Conservation (phyloP, 345 rosid genomes). For the Corchorus olitorius region DNA sequence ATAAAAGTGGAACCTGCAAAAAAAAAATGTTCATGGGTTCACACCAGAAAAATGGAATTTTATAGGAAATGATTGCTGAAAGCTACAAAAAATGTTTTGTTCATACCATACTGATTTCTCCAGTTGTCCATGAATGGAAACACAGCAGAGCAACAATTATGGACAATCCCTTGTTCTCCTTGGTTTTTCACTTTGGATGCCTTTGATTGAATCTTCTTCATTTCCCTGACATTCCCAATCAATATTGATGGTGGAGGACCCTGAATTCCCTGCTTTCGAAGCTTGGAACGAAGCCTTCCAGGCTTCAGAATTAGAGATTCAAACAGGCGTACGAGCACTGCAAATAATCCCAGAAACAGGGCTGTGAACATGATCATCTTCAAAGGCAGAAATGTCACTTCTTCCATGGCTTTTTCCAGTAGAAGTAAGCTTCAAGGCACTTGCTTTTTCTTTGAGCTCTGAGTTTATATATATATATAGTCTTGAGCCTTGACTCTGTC, state of each 20-base stretch:
- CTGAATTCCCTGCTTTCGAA: constrained; percentile 13
- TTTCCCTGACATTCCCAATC: constrained; percentile 43
- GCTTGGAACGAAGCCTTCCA: constrained; percentile 24
- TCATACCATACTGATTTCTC: constrained; percentile 38
- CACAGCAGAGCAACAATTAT: constrained; percentile 28
- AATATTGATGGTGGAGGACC: constrained; percentile 41
- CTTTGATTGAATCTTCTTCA: constrained; percentile 18
- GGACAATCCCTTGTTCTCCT: constrained; percentile 12
- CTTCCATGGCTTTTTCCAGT: too few relatives aligned
- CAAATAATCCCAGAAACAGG: too few relatives aligned
- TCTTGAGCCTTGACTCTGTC: too few relatives aligned
- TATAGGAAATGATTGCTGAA: too few relatives aligned
- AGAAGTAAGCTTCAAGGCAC: too few relatives aligned
- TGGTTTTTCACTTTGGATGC: not conserved
- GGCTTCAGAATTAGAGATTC: constrained; percentile 26
- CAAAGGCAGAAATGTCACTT: too few relatives aligned
- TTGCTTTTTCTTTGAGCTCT: too few relatives aligned
- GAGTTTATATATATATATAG: too few relatives aligned
- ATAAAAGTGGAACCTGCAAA: constrained; percentile 31
- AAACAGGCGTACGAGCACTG: not conserved
- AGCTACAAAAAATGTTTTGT: not conserved
- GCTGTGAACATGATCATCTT: too few relatives aligned
- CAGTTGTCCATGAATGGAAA: constrained; percentile 36
- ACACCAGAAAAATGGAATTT: too few relatives aligned
- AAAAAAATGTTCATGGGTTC: not conserved